Conservation (phyloP, 257 asterid species). For the Plantago elongata region DNA sequence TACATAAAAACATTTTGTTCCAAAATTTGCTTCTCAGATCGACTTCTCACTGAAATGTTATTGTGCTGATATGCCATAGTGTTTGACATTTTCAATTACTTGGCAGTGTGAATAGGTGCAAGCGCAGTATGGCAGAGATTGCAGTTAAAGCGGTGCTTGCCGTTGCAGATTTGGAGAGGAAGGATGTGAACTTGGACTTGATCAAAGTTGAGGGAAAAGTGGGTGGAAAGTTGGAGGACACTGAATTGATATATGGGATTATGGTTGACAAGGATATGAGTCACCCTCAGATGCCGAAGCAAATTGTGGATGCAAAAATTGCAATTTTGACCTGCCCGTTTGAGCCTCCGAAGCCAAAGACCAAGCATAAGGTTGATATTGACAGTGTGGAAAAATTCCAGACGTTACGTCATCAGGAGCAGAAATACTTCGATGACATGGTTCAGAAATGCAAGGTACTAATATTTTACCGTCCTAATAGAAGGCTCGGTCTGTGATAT, state of each 20-base stretch:
- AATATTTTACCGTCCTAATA: slow-evolving; percentile 17
- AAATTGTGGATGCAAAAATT: slow-evolving; percentile 80
- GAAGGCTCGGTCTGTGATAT: not conserved
- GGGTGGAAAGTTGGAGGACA: slow-evolving; percentile 95
- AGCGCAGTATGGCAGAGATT: slow-evolving; percentile 87
- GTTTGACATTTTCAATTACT: slow-evolving; percentile 3
- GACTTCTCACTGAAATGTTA: not conserved
- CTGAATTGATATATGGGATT: slow-evolving; percentile 84
- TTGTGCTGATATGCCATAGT: not conserved
- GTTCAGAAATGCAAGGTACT: slow-evolving; percentile 98
- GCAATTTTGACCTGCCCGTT: slow-evolving; percentile 94
- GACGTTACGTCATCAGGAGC: slow-evolving; percentile 76
- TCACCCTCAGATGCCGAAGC: slow-evolving; percentile 98
- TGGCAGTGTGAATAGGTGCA: slow-evolving; percentile 95
- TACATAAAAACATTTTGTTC: not conserved
- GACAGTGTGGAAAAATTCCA: slow-evolving; percentile 90
- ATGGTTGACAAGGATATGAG: slow-evolving; percentile 95
- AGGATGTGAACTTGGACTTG: slow-evolving; percentile 90
- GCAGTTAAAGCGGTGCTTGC: slow-evolving; percentile 97
- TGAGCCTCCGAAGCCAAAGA: slow-evolving; percentile 99
- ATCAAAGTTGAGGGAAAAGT: slow-evolving; percentile 96
- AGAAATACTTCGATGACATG: slow-evolving; percentile 92
- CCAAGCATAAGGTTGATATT: slow-evolving; percentile 97
- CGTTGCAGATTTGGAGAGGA: slow-evolving; percentile 96
- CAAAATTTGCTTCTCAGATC: not conserved